Evolutionary conservation across 805 yeast species (phyloP), one percentile per base, ranked within the genome.

Genomic region (Pichia eremophila): DNA sequence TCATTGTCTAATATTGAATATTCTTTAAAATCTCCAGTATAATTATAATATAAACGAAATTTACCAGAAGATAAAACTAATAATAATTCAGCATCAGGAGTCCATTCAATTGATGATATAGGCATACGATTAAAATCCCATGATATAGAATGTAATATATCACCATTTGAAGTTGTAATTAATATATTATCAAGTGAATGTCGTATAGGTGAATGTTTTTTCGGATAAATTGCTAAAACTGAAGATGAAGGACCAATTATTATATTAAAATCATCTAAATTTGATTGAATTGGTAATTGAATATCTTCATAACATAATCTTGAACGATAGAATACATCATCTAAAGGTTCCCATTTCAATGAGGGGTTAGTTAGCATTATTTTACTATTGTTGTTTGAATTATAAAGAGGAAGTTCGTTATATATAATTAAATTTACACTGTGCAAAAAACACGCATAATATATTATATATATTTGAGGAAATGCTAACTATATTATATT

Each of bases 271-370:
- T 77, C 71, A 15, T 34, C 31, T 9, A 17, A 15, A 11, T 8
- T 29, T 2, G n/a, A 9, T 28, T 37, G 14, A 5, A 31, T 58
- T 17, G 71, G 63, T 85, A 85, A 80, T 46, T 71, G 64, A 31
- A 46, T 19, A 12, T 55, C 79, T 1, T 67, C 72, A 57, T 76
- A 81, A 47, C 85, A 81, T 18, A 77, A 73, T 46, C 81, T 64
- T 17, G 74, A 71, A 47, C 84, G 69, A 55, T 87, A 89, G 61
- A 76, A 86, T 10, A 78, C 83, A 61, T 79, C 78, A 46, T 78
- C 80, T 18, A 89, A 72, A 53, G 82, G 74, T 61, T 88, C 95
- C 97, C 97, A 89, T 40, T 64, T 65, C 28, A 66, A 46, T 43
- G 67, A 63, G 8, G 70, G 70, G 40, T 58, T 62, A 2, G 59